Percentiles rank a stretch among this genome's conserved stretches.
These are phyloP conservation scores for Penicillium polonicum DNA, from an alignment of 2,329 filamentous ascomycete genomes.

Conservation along the genomic window DNA sequence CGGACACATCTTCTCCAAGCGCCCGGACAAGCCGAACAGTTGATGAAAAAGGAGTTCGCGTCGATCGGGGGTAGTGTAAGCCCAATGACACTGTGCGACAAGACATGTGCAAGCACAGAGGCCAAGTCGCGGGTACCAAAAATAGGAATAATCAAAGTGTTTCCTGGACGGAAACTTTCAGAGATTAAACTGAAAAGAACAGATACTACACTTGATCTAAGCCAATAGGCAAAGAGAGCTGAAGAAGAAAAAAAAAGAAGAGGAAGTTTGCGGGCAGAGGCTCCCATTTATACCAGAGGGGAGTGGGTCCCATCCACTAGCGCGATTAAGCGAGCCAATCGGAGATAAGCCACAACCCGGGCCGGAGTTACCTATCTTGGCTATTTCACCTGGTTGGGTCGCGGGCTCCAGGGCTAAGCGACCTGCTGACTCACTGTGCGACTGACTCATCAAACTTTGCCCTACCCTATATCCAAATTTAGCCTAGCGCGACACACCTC, in stretches of 20 bases:
- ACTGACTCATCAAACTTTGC: not conserved
- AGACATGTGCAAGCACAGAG: conserved; percentile 73
- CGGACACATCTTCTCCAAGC: conserved; percentile 52
- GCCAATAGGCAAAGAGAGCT: conserved; percentile 59
- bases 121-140: conserved; percentile 57
- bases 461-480: conserved; percentile 9
- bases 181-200: conserved; percentile 98
- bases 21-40: conserved; percentile 52
- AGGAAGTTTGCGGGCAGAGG: conserved; percentile 26
- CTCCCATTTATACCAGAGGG: conserved; percentile 32
- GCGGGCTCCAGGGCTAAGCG: not conserved
- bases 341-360: accelerated
- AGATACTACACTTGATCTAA: conserved; percentile 98
- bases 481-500: conserved; percentile 30
- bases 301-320: conserved; percentile 1
- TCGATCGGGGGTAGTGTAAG: conserved; percentile 73
- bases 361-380: not conserved
- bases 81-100: conserved; percentile 69
- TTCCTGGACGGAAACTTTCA: conserved; percentile 73
- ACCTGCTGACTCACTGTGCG: not conserved
- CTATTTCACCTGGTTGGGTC: not conserved
- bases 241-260: conserved; percentile 48
- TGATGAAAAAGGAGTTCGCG: conserved; percentile 64
- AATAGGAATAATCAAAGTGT: conserved; percentile 81
- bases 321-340: conserved; percentile 5